These are phyloP conservation scores for Tinospora cordifolia DNA, from an alignment of 164 flowering plant genomes.

Conservation along the genomic window DNA sequence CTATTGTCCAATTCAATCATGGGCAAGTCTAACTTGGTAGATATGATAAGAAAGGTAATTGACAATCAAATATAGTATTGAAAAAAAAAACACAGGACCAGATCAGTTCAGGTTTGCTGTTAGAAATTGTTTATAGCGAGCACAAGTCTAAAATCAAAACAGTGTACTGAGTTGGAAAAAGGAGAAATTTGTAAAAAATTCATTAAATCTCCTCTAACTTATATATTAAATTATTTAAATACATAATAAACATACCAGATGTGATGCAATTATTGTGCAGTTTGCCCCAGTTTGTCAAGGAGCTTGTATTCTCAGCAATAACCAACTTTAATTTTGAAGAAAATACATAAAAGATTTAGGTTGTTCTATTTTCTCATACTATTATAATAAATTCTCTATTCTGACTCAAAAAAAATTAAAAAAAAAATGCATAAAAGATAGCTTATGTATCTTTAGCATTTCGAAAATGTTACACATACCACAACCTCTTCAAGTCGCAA, in stretches of 20 bases:
- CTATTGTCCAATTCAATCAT: not conserved
- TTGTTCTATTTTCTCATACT: too few relatives aligned
- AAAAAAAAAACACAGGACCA: too few relatives aligned
- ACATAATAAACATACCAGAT: not conserved
- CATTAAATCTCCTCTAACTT: too few relatives aligned
- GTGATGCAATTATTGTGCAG: not conserved
- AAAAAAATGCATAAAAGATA: constrained; percentile 1
- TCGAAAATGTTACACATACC: not conserved
- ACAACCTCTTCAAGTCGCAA: not conserved
- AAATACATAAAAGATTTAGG: too few relatives aligned
- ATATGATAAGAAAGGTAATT: not conserved
- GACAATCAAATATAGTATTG: too few relatives aligned
- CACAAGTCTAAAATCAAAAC: too few relatives aligned
- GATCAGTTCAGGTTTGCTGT: too few relatives aligned
- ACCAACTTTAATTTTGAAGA: not conserved
- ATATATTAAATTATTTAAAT: not conserved
- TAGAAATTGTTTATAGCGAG: too few relatives aligned
- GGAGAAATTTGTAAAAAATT: too few relatives aligned
- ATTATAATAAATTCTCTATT: too few relatives aligned
- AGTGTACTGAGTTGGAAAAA: too few relatives aligned
- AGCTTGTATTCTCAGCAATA: not conserved
- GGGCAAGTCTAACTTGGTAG: not conserved
- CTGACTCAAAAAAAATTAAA: too few relatives aligned
- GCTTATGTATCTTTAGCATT: not conserved
- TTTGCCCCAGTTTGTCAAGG: not conserved